phyloP scores from a whole-genome alignment of 2,329 filamentous ascomycete genomes.

The Botryotinia narcissicola region DNA sequence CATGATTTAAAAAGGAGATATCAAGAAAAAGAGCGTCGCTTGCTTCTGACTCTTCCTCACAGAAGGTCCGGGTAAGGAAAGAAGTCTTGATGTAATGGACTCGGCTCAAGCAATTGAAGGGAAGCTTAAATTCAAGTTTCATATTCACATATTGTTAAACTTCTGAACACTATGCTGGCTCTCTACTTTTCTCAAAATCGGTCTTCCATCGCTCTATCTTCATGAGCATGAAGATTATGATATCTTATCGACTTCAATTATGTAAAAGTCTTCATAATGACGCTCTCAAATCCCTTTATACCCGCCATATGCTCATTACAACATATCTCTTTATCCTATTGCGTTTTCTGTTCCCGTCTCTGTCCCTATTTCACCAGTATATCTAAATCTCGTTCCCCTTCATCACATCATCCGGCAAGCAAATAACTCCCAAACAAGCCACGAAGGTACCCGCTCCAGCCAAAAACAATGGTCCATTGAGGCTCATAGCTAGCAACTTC shows the following conservation, averaged over 20 bases:
- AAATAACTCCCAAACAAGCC: slow-evolving; percentile 50
- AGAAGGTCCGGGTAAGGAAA: background rate
- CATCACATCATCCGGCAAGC: slow-evolving; percentile 42
- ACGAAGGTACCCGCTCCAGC: slow-evolving; percentile 54
- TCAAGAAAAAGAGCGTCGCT: background rate
- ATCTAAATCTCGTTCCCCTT: slow-evolving; percentile 16
- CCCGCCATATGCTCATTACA: background rate
- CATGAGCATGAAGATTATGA: background rate
- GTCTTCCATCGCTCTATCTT: too few species aligned
- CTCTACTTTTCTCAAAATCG: background rate
- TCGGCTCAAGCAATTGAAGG: background rate
- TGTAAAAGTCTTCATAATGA: background rate
- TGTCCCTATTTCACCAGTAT: background rate
- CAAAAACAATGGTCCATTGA: slow-evolving; percentile 54
- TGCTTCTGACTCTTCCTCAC: background rate
- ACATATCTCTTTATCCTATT: background rate
- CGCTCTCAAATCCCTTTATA: background rate
- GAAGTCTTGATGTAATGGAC: background rate
- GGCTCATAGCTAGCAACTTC: slow-evolving; percentile 41
- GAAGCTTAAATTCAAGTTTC: background rate
- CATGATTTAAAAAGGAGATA: background rate
- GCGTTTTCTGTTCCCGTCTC: background rate
- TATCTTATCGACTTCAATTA: background rate
- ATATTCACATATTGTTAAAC: background rate
- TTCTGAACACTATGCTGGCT: too few species aligned